Conservation (phyloP, 768 basidiomycete genomes). For the Cantharellus anzutake region DNA sequence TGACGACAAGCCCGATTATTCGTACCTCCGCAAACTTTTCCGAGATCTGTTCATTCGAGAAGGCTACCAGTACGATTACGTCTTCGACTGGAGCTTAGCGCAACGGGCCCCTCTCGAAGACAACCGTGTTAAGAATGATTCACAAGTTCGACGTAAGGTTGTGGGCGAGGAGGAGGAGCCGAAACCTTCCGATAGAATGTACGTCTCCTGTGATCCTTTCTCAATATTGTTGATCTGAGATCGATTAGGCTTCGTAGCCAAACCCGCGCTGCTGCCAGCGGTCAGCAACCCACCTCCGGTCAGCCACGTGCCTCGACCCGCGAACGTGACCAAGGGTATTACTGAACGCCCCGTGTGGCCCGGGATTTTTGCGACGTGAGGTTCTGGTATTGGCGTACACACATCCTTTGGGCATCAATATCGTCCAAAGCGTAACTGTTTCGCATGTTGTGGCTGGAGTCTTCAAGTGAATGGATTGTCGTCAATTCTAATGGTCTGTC, state of each 20-base stretch:
- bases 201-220: background rate
- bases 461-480: no score
- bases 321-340: background rate
- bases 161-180: slow-evolving; percentile 1
- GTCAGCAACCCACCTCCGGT: no score
- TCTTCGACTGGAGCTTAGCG: slow-evolving; percentile 93
- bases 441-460: no score
- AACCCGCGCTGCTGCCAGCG: background rate
- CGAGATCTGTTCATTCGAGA: slow-evolving; percentile 93
- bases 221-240: background rate
- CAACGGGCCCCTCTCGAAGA: background rate
- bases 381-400: no score
- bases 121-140: background rate
- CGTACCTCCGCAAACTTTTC: slow-evolving; percentile 98
- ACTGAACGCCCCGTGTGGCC: background rate
- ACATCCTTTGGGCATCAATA: no score
- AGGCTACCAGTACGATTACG: slow-evolving; percentile 98
- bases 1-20: slow-evolving; percentile 99
- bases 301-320: background rate
- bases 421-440: no score
- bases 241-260: background rate
- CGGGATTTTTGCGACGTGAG: background rate
- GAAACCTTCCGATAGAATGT: background rate
- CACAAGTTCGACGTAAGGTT: background rate
- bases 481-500: no score